phyloP scores from a whole-genome alignment of 352 stramenopile genomes.

The Pythium aquatile region DNA sequence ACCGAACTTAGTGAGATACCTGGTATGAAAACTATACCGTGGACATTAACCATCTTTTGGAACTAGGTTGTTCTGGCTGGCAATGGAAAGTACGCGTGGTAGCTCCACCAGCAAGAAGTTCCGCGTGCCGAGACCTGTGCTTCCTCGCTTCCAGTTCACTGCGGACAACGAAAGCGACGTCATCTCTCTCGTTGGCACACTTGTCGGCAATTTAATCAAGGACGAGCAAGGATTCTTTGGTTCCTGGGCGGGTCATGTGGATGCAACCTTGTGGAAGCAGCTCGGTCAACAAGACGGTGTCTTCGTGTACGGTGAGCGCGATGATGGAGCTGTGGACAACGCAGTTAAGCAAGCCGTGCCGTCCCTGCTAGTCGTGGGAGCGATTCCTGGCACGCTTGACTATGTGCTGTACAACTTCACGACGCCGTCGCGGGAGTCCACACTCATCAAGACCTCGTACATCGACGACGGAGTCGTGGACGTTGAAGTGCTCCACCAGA shows the following conservation, averaged over 20 bases:
- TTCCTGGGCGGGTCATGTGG: conserved; percentile 33
- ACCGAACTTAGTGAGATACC: neutral
- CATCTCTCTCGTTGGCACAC: conserved; percentile 6
- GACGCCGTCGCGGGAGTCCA: conserved; percentile 7
- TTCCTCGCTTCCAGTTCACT: conserved; percentile 6
- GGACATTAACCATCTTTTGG: too few species aligned
- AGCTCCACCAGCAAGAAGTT: conserved; percentile 7
- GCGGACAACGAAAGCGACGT: neutral
- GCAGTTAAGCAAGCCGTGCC: neutral
- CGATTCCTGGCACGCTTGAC: conserved; percentile 7
- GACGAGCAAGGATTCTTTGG: conserved; percentile 8
- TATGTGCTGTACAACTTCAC: conserved; percentile 18
- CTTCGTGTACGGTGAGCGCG: neutral
- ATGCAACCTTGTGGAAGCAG: conserved; percentile 20
- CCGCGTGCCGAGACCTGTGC: conserved; percentile 8
- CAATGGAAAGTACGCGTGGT: too few species aligned
- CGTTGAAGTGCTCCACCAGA: conserved; percentile 34
- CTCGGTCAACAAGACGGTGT: neutral
- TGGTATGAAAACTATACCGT: neutral
- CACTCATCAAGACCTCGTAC: conserved; percentile 25
- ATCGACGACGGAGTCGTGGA: conserved; percentile 38
- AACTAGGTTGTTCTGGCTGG: too few species aligned
- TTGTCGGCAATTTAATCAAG: conserved; percentile 13
- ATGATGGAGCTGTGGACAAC: neutral
- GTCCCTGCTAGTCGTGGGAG: conserved; percentile 6